Evolutionary conservation across 208 protist genomes (phyloP).

Genomic region (Phytomonas sp.): DNA sequence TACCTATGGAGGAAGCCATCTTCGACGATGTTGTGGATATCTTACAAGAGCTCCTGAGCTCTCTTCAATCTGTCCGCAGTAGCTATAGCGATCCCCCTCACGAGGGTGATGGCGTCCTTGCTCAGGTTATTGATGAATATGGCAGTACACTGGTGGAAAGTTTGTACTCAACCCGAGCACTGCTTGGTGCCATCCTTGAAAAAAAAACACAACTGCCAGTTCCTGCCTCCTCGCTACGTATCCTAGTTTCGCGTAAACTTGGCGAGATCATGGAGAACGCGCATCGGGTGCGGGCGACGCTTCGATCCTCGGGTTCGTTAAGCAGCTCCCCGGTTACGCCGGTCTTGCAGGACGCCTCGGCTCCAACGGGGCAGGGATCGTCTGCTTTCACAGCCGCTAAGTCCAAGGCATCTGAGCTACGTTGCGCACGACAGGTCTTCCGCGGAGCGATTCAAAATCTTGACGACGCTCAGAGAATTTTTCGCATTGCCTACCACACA

Average conservation of each 20-base stretch:
- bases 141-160: neutral
- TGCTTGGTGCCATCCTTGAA: neutral
- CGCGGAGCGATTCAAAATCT: conserved; percentile 24
- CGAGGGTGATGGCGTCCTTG: neutral
- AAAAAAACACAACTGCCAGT: neutral
- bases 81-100: neutral
- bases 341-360: neutral
- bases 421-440: neutral
- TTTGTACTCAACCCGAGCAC: neutral
- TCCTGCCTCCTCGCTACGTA: conserved; percentile 10
- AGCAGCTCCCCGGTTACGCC: conserved; percentile 15
- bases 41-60: neutral
- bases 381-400: neutral
- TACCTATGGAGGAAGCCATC: conserved; percentile 1
- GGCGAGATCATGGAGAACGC: conserved; percentile 29
- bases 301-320: conserved; percentile 17
- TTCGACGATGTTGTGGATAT: neutral
- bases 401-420: neutral
- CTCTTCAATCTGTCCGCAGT: neutral
- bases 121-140: neutral
- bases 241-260: conserved; percentile 21
- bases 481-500: conserved; percentile 28
- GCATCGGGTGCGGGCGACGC: conserved; percentile 16
- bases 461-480: conserved; percentile 34
- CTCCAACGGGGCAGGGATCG: neutral